Evolutionary conservation across 2,329 filamentous ascomycete genomes (phyloP).

Genomic region (Samsoniella hepiali): DNA sequence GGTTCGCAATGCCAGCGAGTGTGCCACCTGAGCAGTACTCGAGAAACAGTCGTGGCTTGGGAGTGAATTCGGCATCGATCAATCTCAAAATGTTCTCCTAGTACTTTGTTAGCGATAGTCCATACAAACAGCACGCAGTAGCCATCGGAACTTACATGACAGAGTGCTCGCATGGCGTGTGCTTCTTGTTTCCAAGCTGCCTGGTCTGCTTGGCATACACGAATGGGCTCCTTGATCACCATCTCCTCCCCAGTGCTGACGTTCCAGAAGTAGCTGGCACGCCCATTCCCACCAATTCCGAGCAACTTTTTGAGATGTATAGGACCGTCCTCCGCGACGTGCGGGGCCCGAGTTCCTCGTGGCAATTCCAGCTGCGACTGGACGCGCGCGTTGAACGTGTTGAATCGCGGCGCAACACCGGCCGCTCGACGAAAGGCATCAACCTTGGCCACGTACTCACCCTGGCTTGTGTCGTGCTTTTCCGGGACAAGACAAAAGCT

Average conservation of each 20-base stretch:
- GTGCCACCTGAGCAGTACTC: slow-evolving; percentile 1
- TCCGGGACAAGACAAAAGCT: background rate
- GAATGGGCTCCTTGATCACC: background rate
- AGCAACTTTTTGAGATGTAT: background rate
- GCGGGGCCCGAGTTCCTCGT: background rate
- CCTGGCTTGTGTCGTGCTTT: background rate
- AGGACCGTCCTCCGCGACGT: background rate
- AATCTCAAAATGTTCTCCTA: slow-evolving; percentile 3
- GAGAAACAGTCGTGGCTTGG: background rate
- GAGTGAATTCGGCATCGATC: background rate
- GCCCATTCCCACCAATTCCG: background rate
- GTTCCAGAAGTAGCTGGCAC: background rate
- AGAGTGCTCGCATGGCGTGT: background rate
- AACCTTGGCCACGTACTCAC: background rate
- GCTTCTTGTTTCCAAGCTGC: background rate
- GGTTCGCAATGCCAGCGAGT: background rate
- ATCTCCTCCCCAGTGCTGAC: background rate
- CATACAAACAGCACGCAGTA: background rate
- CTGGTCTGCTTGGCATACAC: no score
- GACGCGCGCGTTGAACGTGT: background rate
- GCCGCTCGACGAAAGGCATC: background rate
- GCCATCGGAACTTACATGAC: background rate
- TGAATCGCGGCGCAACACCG: background rate
- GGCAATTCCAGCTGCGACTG: background rate
- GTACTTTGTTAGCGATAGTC: background rate